Evolutionary conservation across 169 alveolate species (phyloP).

Genomic region (Eimeria acervulina): DNA sequence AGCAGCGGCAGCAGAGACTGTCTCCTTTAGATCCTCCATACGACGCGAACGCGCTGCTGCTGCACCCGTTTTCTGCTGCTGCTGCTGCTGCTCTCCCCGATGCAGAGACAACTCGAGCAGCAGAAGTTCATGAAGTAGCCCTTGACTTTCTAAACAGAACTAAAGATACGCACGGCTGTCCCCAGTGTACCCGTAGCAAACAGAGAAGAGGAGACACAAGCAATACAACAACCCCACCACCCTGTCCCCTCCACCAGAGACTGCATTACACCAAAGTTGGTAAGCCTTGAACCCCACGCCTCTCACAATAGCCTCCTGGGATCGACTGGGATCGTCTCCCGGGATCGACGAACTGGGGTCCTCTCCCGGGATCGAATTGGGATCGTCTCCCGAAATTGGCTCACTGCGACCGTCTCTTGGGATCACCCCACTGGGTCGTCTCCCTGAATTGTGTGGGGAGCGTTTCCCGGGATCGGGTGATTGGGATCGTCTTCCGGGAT

Average conservation of each 20-base stretch:
- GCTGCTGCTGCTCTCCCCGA: constrained; percentile 29
- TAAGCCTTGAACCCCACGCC: background rate
- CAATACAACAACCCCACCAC: background rate
- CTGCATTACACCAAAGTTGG: constrained; percentile 51
- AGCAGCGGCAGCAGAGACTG: constrained; percentile 59
- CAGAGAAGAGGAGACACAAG: background rate
- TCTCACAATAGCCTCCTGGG: background rate
- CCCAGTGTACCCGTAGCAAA: constrained; percentile 13
- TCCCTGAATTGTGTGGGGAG: too few relatives aligned
- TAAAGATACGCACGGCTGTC: constrained; percentile 32
- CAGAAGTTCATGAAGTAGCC: constrained; percentile 35
- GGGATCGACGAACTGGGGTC: too few relatives aligned
- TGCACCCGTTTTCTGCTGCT: constrained; percentile 53
- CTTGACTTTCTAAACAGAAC: constrained; percentile 33
- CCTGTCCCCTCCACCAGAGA: constrained; percentile 48
- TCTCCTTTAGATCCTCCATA: constrained; percentile 64
- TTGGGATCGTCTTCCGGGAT: too few relatives aligned
- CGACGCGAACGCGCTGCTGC: constrained; percentile 26
- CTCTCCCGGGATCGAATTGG: too few relatives aligned
- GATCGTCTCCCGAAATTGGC: background rate
- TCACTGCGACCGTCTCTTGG: too few relatives aligned
- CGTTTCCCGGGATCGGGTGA: too few relatives aligned
- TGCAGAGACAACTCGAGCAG: constrained; percentile 6
- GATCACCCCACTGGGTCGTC: too few relatives aligned
- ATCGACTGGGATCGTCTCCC: background rate